A percentile compares a stretch with the other conserved stretches of the same genome.
Evolutionary conservation across 257 asterid species (phyloP).

Genomic region (Nicotiana obtusifolia): DNA sequence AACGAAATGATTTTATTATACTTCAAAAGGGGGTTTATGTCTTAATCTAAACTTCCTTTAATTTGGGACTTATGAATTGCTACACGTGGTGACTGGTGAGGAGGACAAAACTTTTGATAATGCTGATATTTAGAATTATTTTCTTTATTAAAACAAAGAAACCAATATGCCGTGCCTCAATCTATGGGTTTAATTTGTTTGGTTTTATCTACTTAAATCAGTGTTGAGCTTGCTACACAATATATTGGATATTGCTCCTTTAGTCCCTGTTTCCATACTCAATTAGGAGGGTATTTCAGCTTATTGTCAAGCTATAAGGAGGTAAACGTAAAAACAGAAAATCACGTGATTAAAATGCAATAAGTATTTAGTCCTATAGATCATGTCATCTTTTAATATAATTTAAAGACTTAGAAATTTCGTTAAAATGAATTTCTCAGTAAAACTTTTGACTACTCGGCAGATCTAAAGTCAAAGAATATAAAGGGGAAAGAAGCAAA

Average conservation of each 20-base stretch:
- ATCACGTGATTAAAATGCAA: not conserved
- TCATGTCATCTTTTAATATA: no score
- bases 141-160: not conserved
- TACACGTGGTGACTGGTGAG: conserved; percentile 6
- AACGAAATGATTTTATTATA: conserved; percentile 40
- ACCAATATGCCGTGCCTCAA: not conserved
- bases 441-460: not conserved
- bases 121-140: not conserved
- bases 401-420: no score
- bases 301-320: no score
- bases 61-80: not conserved
- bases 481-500: no score
- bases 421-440: not conserved
- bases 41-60: no score
- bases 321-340: no score
- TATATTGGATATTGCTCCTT: not conserved
- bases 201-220: not conserved
- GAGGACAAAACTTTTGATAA: not conserved
- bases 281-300: no score
- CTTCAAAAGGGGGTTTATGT: not conserved
- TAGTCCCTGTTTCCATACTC: not conserved
- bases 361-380: no score
- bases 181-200: not conserved
- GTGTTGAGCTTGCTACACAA: not conserved
- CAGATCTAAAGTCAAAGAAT: not conserved